A percentile compares a stretch with the other conserved stretches of the same genome.
Conservation (phyloP, 768 basidiomycete genomes). For the Myochromella boudieri region DNA sequence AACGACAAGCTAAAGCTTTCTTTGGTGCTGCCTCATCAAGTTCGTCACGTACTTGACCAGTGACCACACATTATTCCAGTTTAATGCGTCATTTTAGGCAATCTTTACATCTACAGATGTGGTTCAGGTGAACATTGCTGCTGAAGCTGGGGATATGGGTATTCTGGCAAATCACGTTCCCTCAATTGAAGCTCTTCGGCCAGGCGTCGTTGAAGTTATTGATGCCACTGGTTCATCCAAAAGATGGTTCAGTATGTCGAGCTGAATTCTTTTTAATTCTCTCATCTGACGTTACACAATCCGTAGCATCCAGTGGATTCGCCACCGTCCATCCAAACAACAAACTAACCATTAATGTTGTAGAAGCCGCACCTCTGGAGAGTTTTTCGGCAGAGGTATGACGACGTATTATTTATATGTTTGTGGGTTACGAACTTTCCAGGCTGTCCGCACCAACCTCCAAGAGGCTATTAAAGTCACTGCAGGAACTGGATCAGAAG, state of each 20-base stretch:
- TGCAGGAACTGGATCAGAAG: constrained; percentile 83
- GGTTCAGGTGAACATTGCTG: constrained; percentile 92
- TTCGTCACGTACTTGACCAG: constrained; percentile 30
- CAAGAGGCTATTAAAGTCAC: constrained; percentile 85
- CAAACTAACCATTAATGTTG: constrained; percentile 92
- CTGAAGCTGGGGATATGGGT: constrained; percentile 97
- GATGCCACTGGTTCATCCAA: constrained; percentile 76
- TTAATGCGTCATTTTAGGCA: constrained; percentile 48
- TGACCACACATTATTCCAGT: background rate
- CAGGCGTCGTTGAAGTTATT: constrained; percentile 93
- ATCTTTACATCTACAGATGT: constrained; percentile 91
- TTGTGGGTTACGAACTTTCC: constrained; percentile 4
- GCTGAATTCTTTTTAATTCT: background rate
- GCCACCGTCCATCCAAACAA: constrained; percentile 98
- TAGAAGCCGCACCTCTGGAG: constrained; percentile 93
- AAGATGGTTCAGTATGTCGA: constrained; percentile 92
- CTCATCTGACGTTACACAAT: constrained; percentile 1
- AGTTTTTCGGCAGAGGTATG: constrained; percentile 87
- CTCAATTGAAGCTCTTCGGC: constrained; percentile 92
- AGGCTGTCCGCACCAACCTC: constrained; percentile 91
- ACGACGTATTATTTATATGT: constrained; percentile 6
- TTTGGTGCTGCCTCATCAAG: constrained; percentile 94
- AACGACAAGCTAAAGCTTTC: constrained; percentile 91
- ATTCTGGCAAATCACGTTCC: constrained; percentile 98
- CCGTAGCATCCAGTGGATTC: constrained; percentile 89